Conservation (phyloP, 2,329 filamentous ascomycete genomes). For the Lasiodiplodia hormozganensis region DNA sequence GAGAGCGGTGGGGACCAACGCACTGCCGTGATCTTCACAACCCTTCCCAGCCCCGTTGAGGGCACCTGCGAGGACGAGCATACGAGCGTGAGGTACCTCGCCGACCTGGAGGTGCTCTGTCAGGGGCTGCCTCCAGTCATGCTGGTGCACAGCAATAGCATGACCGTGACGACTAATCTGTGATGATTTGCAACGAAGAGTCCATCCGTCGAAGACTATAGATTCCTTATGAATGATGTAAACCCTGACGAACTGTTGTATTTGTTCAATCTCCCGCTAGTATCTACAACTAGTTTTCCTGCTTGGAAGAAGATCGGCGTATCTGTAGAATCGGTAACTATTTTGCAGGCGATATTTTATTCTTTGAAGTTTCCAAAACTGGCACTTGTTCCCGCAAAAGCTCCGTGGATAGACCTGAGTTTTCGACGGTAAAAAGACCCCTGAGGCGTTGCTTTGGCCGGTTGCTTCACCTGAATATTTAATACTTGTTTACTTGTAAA, state of each 20-base stretch:
- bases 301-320: neutral
- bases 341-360: too few species aligned
- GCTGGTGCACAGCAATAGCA: slow-evolving; percentile 84
- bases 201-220: neutral
- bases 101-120: slow-evolving; percentile 79
- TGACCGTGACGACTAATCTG: slow-evolving; percentile 84
- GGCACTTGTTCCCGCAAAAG: too few species aligned
- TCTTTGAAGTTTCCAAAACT: too few species aligned
- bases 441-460: neutral
- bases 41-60: slow-evolving; percentile 79
- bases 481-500: neutral
- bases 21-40: slow-evolving; percentile 83
- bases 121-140: slow-evolving; percentile 76
- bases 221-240: too few species aligned
- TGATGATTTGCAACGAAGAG: slow-evolving; percentile 40
- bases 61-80: slow-evolving; percentile 75
- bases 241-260: neutral
- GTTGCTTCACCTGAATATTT: neutral
- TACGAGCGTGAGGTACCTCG: slow-evolving; percentile 76
- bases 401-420: neutral
- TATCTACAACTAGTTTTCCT: neutral
- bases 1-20: slow-evolving; percentile 32
- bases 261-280: neutral
- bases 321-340: neutral
- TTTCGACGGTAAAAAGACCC: neutral